Conservation (phyloP, 208 protist genomes). For the Vickermania spadyakhi region DNA sequence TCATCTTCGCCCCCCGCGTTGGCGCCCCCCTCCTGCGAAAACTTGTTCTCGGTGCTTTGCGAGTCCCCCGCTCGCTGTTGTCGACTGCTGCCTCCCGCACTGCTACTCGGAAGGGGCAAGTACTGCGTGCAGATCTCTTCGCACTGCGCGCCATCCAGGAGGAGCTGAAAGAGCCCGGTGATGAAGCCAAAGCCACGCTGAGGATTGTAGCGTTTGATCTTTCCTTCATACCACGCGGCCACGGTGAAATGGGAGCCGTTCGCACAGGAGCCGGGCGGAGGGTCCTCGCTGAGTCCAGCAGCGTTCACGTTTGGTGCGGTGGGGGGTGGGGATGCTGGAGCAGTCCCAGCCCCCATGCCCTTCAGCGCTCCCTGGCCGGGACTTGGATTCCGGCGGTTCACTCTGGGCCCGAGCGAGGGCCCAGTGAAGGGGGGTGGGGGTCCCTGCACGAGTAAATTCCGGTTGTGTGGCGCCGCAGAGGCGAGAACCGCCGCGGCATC, state of each 20-base stretch:
- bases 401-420: no score
- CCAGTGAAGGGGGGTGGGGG: no score
- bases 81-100: conserved; percentile 3
- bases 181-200: conserved; percentile 65
- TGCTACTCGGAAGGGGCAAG: conserved; percentile 8
- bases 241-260: conserved; percentile 38
- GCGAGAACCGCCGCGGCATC: no score
- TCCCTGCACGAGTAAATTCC: no score
- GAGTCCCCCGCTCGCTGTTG: background rate
- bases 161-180: conserved; percentile 32
- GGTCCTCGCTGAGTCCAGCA: background rate
- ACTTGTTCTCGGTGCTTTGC: background rate
- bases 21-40: background rate
- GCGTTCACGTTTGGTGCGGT: background rate
- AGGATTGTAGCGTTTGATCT: conserved; percentile 71
- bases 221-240: conserved; percentile 43
- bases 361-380: no score
- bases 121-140: conserved; percentile 13
- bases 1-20: background rate
- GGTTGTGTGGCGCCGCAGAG: no score
- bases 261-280: conserved; percentile 4
- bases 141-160: conserved; percentile 9
- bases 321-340: no score
- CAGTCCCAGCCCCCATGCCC: no score
- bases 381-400: no score